A percentile compares a stretch with the other conserved stretches of the same genome.
phyloP scores from a whole-genome alignment of 1,139 yeast species.

The Nakaseomyces nivariensis region DNA sequence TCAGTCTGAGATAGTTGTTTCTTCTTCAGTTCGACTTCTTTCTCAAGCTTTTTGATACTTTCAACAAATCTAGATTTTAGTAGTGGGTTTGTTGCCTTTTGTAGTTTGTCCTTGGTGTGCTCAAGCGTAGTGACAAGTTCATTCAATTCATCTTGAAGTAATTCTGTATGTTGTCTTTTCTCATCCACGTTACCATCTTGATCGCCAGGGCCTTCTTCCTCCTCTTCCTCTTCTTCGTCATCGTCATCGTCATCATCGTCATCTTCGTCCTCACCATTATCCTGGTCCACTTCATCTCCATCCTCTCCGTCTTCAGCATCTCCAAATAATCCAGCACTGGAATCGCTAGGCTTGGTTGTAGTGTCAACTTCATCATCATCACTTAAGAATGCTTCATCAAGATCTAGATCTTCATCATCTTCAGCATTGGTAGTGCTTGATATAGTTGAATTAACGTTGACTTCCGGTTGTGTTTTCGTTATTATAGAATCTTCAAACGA shows the following conservation, averaged over 20 bases:
- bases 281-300: slow-evolving; percentile 31
- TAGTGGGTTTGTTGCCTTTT: slow-evolving; percentile 76
- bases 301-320: slow-evolving; percentile 26
- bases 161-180: slow-evolving; percentile 56
- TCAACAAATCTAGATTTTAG: slow-evolving; percentile 81
- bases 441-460: slow-evolving; percentile 10
- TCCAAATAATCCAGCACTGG: slow-evolving; percentile 17
- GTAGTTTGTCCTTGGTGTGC: slow-evolving; percentile 64
- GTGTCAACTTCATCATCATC: slow-evolving; percentile 29
- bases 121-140: slow-evolving; percentile 76
- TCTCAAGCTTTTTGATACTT: slow-evolving; percentile 66
- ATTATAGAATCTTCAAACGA: slow-evolving; percentile 3
- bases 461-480: background rate
- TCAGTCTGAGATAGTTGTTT: slow-evolving; percentile 42
- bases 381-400: slow-evolving; percentile 33
- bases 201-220: slow-evolving; percentile 35
- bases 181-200: slow-evolving; percentile 28
- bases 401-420: slow-evolving; percentile 33
- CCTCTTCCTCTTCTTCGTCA: slow-evolving; percentile 46
- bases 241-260: slow-evolving; percentile 42
- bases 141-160: slow-evolving; percentile 72
- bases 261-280: slow-evolving; percentile 35
- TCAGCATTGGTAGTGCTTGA: slow-evolving; percentile 9
- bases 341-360: slow-evolving; percentile 19
- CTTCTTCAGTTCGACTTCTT: slow-evolving; percentile 75